Conservation (phyloP, 2,329 filamentous ascomycete species). For the Colletotrichum limetticola region DNA sequence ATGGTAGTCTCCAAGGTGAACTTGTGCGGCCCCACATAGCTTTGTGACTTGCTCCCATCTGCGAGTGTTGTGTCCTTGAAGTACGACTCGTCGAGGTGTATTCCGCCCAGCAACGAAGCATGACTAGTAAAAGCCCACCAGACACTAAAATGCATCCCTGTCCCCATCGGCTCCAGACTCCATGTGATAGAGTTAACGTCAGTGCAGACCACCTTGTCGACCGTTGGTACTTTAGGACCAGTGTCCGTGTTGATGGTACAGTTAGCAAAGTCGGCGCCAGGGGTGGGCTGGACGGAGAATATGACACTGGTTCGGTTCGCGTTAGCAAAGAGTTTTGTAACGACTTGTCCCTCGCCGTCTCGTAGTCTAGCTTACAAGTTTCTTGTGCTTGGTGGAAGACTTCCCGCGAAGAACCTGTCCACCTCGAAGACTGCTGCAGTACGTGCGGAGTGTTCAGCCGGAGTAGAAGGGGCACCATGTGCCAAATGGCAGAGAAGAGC, state of each 20-base stretch:
- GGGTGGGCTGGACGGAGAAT: slow-evolving; percentile 18
- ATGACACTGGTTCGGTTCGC: background rate
- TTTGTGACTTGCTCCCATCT: slow-evolving; percentile 16
- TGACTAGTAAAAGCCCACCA: slow-evolving; percentile 33
- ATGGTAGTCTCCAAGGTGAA: slow-evolving; percentile 9
- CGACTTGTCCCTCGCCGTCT: background rate
- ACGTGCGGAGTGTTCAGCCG: background rate
- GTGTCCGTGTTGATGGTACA: slow-evolving; percentile 21
- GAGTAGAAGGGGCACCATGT: background rate
- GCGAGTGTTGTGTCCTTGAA: slow-evolving; percentile 7
- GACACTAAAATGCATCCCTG: slow-evolving; percentile 26
- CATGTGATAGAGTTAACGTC: slow-evolving; percentile 21
- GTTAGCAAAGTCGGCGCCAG: slow-evolving; percentile 22
- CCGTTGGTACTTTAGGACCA: slow-evolving; percentile 23
- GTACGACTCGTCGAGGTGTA: background rate
- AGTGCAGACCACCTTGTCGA: slow-evolving; percentile 13
- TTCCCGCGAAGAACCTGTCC: slow-evolving; percentile 19
- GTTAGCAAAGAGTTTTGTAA: background rate
- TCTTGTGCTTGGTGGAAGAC: background rate
- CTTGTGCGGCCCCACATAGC: slow-evolving; percentile 3
- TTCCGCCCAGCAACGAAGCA: slow-evolving; percentile 3
- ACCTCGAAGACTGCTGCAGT: slow-evolving; percentile 13
- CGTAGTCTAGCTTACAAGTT: slow-evolving; percentile 27
- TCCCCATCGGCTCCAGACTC: slow-evolving; percentile 24
- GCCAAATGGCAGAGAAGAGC: background rate